Base-by-base conservation (phyloP, 1,139 yeast species). In the Pichia sp. region DNA sequence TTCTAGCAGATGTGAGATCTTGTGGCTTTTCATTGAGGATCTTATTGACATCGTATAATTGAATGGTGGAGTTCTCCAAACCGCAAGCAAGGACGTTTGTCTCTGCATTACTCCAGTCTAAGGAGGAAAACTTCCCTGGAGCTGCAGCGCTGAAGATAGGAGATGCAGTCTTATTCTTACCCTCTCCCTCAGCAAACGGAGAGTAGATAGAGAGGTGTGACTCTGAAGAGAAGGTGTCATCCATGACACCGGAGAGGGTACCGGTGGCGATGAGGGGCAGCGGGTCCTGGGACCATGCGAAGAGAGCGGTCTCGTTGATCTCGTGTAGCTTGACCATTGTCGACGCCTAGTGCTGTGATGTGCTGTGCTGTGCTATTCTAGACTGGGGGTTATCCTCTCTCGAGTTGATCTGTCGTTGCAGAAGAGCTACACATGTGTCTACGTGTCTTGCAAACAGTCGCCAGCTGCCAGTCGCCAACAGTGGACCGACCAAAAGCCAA, bases 211-310 rank as follows among this genome's bases (percentile, higher is more conserved):
- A 93, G 42, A 91, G 64, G 21, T 72, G 63, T 4, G 96, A 79
- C 25, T 78, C 70, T 25, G 94, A 77, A 33, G 88, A 78, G 60
- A 88, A 87, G 54, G 82, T 77, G 34, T 83, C 84, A 55, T 86
- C 96, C 49, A 91, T 82, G 13, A 96, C 94, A 13, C 97, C 97
- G 1, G 97, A 91, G 16, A 85, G 85, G 0, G 96, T 82, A 29
- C 96, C 98, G 2, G 96, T 76, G 20, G 86, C 96, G 50, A 88
- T 61, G 40, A 76, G 61, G 19, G 96, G 94, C 42, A 79, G 66
- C 35, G 72, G 63, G 50, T 79, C 85, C 52, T 70, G 75, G 39
- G 96, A 85, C 97, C 97, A 91, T 34, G 97, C 94, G 62, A 91
- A 86, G 25, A 95, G 80, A 33, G 96, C 87, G 14, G 96, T 85